These are phyloP conservation scores for Colletotrichum sp. DNA, from an alignment of 2,329 filamentous ascomycete genomes.

Conservation along the genomic window DNA sequence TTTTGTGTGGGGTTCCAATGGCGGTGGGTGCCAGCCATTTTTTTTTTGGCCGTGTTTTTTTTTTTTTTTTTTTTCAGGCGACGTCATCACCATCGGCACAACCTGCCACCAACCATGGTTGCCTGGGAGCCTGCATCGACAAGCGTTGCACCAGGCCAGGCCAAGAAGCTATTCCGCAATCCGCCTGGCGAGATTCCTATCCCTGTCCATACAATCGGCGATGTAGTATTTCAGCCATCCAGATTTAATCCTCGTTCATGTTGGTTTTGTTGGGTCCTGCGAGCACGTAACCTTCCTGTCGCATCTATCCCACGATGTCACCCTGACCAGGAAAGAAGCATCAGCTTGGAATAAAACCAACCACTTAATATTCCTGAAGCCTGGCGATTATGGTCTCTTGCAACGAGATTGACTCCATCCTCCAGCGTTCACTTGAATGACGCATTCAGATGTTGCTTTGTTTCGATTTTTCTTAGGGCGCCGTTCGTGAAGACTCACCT, in stretches of 20 bases:
- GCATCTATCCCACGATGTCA: not conserved
- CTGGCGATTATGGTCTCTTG: rapidly evolving
- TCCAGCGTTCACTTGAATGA: rapidly evolving
- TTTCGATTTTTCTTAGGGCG: rapidly evolving
- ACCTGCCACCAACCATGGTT: not conserved
- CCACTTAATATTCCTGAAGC: not conserved
- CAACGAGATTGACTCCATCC: rapidly evolving
- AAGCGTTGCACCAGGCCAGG: not conserved
- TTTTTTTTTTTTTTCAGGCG: not conserved
- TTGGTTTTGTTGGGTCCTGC: not conserved
- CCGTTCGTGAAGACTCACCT: rapidly evolving
- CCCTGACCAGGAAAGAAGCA: not conserved
- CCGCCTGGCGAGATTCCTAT: not conserved
- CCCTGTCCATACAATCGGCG: not conserved
- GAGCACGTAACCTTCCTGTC: not conserved
- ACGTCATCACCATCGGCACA: not conserved
- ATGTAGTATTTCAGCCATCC: not conserved
- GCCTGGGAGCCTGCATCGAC: not conserved
- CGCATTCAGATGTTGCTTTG: rapidly evolving
- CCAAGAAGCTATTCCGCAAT: not conserved
- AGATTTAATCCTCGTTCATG: not conserved
- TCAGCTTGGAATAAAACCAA: not conserved
- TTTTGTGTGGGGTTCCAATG: no score
- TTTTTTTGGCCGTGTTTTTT: not conserved
- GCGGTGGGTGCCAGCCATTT: not conserved